Percentiles rank a stretch among this genome's conserved stretches.
Conservation (phyloP, 306 rosid genomes). For the Ammopiptanthus mongolicus region DNA sequence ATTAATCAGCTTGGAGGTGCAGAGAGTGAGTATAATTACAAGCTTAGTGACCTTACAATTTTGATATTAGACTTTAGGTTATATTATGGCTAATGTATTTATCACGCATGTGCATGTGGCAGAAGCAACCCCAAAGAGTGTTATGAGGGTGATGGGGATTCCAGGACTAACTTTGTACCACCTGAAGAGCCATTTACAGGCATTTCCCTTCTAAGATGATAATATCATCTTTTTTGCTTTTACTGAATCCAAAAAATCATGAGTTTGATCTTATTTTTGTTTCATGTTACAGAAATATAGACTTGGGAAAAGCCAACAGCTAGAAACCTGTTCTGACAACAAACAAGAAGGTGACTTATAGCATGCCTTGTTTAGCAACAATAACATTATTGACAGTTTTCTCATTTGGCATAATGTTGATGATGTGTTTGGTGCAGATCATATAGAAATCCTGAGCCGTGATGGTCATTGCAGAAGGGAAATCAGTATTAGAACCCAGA, state of each 20-base stretch:
- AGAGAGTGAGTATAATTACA: conserved; percentile 56
- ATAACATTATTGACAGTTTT: conserved; percentile 12
- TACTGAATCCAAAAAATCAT: conserved; percentile 10
- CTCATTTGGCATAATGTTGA: neutral
- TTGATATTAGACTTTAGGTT: neutral
- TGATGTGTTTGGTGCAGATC: conserved; percentile 41
- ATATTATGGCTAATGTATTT: conserved; percentile 4
- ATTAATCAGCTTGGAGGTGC: conserved; percentile 73
- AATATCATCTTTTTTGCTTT: conserved; percentile 9
- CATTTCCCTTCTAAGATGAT: conserved; percentile 20
- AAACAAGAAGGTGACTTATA: conserved; percentile 54
- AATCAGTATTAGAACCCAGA: conserved; percentile 28
- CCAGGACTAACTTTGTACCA: conserved; percentile 80
- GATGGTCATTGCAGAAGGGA: conserved; percentile 39
- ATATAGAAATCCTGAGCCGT: conserved; percentile 43
- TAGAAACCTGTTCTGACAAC: conserved; percentile 50
- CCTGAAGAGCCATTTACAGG: conserved; percentile 94
- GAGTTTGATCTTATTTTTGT: conserved; percentile 12
- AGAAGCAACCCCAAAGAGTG: conserved; percentile 86
- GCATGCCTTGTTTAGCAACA: neutral
- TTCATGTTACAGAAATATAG: conserved; percentile 67
- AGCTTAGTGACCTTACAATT: neutral
- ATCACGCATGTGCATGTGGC: conserved; percentile 18
- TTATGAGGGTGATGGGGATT: conserved; percentile 77
- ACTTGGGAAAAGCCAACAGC: conserved; percentile 60